Percentiles rank a stretch among this genome's conserved stretches.
Conservation (phyloP, 768 basidiomycete species). For the Boletellus ananiceps region DNA sequence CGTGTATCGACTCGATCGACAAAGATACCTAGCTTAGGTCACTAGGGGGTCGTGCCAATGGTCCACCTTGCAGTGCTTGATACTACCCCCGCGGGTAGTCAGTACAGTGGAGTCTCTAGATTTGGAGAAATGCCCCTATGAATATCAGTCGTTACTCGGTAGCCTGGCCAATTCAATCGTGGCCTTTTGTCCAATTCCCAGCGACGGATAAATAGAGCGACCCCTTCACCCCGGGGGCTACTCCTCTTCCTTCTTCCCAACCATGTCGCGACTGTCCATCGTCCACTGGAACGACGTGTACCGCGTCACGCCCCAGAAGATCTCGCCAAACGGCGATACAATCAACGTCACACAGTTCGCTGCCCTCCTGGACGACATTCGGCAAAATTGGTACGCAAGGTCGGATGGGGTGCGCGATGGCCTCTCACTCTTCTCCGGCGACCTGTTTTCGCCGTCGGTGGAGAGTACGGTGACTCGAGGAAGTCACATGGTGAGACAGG, state of each 20-base stretch:
- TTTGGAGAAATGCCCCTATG: too few relatives aligned
- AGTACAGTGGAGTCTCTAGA: too few relatives aligned
- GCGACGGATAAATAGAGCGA: constrained; percentile 1
- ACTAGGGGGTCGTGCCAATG: too few relatives aligned
- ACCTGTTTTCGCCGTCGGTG: constrained; percentile 81
- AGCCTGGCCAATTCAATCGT: too few relatives aligned
- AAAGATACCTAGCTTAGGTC: too few relatives aligned
- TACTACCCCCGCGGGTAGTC: too few relatives aligned
- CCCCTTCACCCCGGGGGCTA: background rate
- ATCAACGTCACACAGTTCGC: constrained; percentile 87
- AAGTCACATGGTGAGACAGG: constrained; percentile 72
- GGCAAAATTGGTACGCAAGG: constrained; percentile 50
- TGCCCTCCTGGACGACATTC: constrained; percentile 59
- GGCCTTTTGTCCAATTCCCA: background rate
- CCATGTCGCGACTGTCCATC: constrained; percentile 42
- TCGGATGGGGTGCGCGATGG: constrained; percentile 59
- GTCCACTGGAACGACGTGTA: constrained; percentile 84
- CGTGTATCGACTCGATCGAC: too few relatives aligned
- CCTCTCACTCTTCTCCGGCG: constrained; percentile 81
- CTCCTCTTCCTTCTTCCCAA: background rate
- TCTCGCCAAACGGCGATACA: constrained; percentile 50
- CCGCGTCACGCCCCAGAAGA: constrained; percentile 71
- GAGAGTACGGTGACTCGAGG: constrained; percentile 87
- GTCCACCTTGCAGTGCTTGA: too few relatives aligned
- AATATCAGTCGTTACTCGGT: too few relatives aligned